Conservation (phyloP, 192 early-diverging fungal species). For the Coemansia sp. region DNA sequence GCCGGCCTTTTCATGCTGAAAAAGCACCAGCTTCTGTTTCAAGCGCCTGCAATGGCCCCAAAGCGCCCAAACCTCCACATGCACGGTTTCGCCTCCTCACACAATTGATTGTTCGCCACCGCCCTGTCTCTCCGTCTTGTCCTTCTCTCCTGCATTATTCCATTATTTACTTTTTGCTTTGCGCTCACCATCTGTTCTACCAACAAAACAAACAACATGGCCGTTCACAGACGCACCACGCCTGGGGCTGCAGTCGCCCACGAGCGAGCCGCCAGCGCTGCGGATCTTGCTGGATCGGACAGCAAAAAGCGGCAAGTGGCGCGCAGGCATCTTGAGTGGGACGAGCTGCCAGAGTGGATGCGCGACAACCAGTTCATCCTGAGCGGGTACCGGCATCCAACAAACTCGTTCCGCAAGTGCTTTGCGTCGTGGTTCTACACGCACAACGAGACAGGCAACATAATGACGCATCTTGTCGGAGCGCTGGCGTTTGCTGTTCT, state of each 20-base stretch:
- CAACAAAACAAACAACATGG: neutral
- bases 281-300: neutral
- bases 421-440: conserved; percentile 73
- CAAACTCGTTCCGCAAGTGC: conserved; percentile 75
- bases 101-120: neutral
- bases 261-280: neutral
- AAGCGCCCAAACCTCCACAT: neutral
- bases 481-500: conserved; percentile 60
- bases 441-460: conserved; percentile 95
- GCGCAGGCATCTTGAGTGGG: conserved; percentile 34
- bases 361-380: conserved; percentile 81
- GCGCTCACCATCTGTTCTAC: neutral
- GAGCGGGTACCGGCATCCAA: conserved; percentile 78
- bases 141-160: neutral
- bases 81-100: neutral
- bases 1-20: no score
- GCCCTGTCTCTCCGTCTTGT: neutral
- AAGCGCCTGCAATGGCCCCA: neutral
- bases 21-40: neutral
- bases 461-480: conserved; percentile 85
- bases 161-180: neutral
- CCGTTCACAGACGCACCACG: neutral
- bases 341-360: conserved; percentile 74
- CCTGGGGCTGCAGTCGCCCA: neutral
- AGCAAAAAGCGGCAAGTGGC: conserved; percentile 7